Base-by-base conservation (phyloP, 371 early-diverging fungal genomes). In the Syncephalastrum racemosum region DNA sequence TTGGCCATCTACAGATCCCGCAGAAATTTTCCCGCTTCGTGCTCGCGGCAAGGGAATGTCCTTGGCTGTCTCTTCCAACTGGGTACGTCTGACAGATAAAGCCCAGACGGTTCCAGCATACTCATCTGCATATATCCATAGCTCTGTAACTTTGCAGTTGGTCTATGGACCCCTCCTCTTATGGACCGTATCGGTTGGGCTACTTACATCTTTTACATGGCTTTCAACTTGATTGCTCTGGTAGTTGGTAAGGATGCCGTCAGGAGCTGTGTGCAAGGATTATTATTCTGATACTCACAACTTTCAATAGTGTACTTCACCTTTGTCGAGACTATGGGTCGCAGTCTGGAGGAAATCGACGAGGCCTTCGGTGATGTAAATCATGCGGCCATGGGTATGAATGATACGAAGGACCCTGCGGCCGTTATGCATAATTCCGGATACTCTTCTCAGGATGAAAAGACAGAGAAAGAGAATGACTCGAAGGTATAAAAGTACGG, bases 31-130 rank as follows among this genome's bases (percentile, higher is more conserved):
- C 45, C 72, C 76, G 1, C 59, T 72, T 54, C 76, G 73, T 20
- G 62, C 70, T 18, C 60, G 77, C 54, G 68, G 68, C 24, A 70
- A 72, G 49, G 68, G 73, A 18, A 72, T 70, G 70, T 57, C 67
- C 3, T 50, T 72, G 43, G 68, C 81, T 36, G 85, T 84, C 44
- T 73, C 82, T 39, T 74, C 85, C 58, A 87, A 87, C 72, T 88
- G 84, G 84, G 36, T 31, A 31, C 12, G 36, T 5, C 36, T 25
- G 25, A 31, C 36, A 31, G 0, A 0, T 2, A 31, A 8, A 5
- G 12, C 2, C 36, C 10, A 5, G 36, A 31, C 12, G 36, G 36
- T 0, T 12, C 36, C 12, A 8, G 10, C 0, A 12, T 36, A 14
- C 16, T 18, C 15, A n/a, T 24, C 13, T 27, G 27, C 40, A 16